These are phyloP conservation scores for Teratosphaeriaceae sp. DNA, from an alignment of 2,329 filamentous ascomycete genomes.

Conservation along the genomic window DNA sequence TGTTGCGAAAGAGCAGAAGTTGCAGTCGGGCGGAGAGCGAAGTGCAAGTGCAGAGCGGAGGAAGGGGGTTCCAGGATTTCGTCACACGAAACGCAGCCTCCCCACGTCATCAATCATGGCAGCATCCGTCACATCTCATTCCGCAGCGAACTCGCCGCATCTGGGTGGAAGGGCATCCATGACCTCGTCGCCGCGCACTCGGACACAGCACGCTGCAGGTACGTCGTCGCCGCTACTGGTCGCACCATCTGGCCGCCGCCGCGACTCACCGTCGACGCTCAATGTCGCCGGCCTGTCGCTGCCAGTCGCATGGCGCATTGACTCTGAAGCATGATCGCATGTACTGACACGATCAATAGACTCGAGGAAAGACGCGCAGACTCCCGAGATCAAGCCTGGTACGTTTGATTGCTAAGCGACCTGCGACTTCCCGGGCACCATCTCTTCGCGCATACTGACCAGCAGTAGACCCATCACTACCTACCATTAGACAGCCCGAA, in stretches of 20 bases:
- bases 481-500: constrained; percentile 30
- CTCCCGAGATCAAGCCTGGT: constrained; percentile 2
- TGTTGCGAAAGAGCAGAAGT: background rate
- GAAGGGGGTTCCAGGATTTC: no score
- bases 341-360: background rate
- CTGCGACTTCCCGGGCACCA: no score
- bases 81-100: background rate
- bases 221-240: constrained; percentile 12
- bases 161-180: constrained; percentile 17
- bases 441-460: background rate
- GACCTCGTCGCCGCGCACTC: constrained; percentile 23
- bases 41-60: background rate
- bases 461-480: constrained; percentile 13
- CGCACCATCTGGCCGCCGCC: background rate
- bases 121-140: constrained; percentile 18
- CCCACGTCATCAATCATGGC: constrained; percentile 12
- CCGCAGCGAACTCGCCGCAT: constrained; percentile 23
- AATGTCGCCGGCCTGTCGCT: background rate
- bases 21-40: background rate
- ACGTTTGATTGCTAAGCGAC: constrained; percentile 1
- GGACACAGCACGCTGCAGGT: constrained; percentile 17
- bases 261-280: background rate
- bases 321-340: background rate
- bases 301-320: background rate
- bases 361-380: background rate